Conservation (phyloP, 768 basidiomycete genomes). For the Termitomyces sp. region DNA sequence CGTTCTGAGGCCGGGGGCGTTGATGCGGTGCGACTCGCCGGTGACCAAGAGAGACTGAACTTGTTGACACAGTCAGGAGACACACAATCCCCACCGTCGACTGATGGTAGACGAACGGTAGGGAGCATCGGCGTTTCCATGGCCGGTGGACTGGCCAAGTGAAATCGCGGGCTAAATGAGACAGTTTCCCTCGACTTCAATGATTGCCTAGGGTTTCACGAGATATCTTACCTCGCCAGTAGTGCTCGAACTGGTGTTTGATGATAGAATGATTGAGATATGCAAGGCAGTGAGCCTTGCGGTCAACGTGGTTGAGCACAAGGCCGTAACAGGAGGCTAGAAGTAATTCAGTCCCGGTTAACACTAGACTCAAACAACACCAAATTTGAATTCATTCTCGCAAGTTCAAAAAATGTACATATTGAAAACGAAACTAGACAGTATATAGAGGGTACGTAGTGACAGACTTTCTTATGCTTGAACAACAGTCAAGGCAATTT, state of each 20-base stretch:
- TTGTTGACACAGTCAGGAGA: constrained; percentile 46
- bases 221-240: constrained; percentile 4
- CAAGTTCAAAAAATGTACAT: not conserved
- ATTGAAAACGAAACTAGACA: not conserved
- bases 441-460: not conserved
- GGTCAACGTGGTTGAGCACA: constrained; percentile 5
- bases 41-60: constrained; percentile 57
- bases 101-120: constrained; percentile 45
- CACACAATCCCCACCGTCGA: constrained; percentile 34
- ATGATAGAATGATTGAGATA: not conserved
- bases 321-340: not conserved
- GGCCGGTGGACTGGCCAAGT: constrained; percentile 11
- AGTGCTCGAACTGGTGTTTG: not conserved
- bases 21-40: constrained; percentile 34
- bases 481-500: not conserved
- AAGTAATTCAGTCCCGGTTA: not conserved
- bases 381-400: constrained; percentile 21
- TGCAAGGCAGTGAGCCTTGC: constrained; percentile 8
- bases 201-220: not conserved
- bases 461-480: not conserved
- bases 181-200: not conserved
- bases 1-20: constrained; percentile 35
- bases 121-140: constrained; percentile 36
- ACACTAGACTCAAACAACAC: constrained; percentile 24
- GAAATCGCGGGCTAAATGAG: constrained; percentile 2